Evolutionary conservation across 352 stramenopile genomes (phyloP).

Genomic region (Globisporangium carolinianum): DNA sequence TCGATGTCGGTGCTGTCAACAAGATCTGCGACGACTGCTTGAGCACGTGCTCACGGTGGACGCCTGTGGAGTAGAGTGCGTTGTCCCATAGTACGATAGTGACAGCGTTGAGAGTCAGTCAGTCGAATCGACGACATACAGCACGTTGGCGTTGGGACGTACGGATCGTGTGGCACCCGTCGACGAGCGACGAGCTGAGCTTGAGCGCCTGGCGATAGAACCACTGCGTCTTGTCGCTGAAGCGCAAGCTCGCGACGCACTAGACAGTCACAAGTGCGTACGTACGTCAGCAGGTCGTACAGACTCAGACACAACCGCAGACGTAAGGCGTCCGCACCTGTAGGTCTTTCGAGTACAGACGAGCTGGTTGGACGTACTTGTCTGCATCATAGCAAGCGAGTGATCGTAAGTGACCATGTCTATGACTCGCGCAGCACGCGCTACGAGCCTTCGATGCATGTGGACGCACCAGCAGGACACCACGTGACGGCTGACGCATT

Average conservation of each 20-base stretch:
- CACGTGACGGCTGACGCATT: slow-evolving; percentile 3
- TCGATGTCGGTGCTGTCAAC: slow-evolving; percentile 32
- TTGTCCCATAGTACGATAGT: too few relatives aligned
- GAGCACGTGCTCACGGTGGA: slow-evolving; percentile 60
- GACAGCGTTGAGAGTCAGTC: too few relatives aligned
- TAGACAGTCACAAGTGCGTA: slow-evolving; percentile 6
- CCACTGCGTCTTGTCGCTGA: slow-evolving; percentile 61
- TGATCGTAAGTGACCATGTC: background rate
- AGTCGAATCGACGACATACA: too few relatives aligned
- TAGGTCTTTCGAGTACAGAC: slow-evolving; percentile 14
- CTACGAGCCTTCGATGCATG: too few relatives aligned
- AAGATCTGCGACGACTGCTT: slow-evolving; percentile 65
- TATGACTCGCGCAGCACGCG: background rate
- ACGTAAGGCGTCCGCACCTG: slow-evolving; percentile 1
- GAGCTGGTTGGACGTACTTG: slow-evolving; percentile 2
- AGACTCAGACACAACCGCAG: background rate
- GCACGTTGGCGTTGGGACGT: slow-evolving; percentile 7
- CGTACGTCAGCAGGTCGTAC: background rate
- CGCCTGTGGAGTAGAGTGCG: slow-evolving; percentile 18
- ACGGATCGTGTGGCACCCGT: slow-evolving; percentile 66
- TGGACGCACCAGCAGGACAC: slow-evolving; percentile 10
- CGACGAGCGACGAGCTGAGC: slow-evolving; percentile 38
- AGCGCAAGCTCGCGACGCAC: slow-evolving; percentile 32
- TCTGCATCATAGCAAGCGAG: slow-evolving; percentile 1
- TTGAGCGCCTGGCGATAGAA: slow-evolving; percentile 63